Percentiles rank a stretch among this genome's conserved stretches.
Evolutionary conservation across 2,329 filamentous ascomycete genomes (phyloP).

Genomic region (Stagonosporopsis vannaccii): DNA sequence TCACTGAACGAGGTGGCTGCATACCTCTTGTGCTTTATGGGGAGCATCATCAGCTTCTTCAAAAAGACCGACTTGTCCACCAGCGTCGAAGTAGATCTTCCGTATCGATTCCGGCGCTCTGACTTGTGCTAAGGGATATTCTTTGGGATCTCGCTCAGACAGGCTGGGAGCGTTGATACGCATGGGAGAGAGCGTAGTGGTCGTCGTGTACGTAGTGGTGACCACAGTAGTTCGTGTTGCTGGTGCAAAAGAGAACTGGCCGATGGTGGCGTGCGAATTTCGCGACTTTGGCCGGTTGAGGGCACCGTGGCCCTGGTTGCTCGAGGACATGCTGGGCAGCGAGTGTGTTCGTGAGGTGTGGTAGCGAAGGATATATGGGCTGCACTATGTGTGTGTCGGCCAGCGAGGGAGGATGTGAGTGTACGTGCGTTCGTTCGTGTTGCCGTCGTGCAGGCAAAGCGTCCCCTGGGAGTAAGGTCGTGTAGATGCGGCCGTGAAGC

Average conservation of each 20-base stretch:
- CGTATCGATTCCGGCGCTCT: slow-evolving; percentile 82
- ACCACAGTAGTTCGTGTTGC: slow-evolving; percentile 73
- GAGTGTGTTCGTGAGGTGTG: background rate
- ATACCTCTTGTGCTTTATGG: slow-evolving; percentile 62
- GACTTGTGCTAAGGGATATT: slow-evolving; percentile 85
- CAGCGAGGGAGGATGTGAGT: background rate
- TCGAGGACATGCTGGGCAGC: slow-evolving; percentile 40
- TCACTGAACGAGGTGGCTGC: slow-evolving; percentile 34
- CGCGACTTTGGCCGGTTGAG: slow-evolving; percentile 38
- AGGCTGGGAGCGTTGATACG: slow-evolving; percentile 77
- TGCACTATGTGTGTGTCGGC: slow-evolving; percentile 1
- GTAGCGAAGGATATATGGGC: background rate
- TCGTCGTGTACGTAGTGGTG: slow-evolving; percentile 91
- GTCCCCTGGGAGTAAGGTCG: slow-evolving; percentile 3
- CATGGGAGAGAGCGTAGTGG: slow-evolving; percentile 81
- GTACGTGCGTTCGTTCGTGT: slow-evolving; percentile 4
- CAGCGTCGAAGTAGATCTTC: slow-evolving; percentile 77
- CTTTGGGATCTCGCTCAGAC: slow-evolving; percentile 79
- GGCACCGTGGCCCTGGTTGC: slow-evolving; percentile 30
- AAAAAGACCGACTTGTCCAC: slow-evolving; percentile 67
- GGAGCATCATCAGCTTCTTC: slow-evolving; percentile 67
- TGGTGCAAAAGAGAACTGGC: slow-evolving; percentile 68
- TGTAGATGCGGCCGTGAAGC: background rate
- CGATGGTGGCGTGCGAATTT: slow-evolving; percentile 56
- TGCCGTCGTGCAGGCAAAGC: slow-evolving; percentile 2